Percentiles rank a stretch among this genome's conserved stretches.
These are phyloP conservation scores for Entomortierella chlamydospora DNA, from an alignment of 192 early-diverging fungal genomes.

Conservation along the genomic window DNA sequence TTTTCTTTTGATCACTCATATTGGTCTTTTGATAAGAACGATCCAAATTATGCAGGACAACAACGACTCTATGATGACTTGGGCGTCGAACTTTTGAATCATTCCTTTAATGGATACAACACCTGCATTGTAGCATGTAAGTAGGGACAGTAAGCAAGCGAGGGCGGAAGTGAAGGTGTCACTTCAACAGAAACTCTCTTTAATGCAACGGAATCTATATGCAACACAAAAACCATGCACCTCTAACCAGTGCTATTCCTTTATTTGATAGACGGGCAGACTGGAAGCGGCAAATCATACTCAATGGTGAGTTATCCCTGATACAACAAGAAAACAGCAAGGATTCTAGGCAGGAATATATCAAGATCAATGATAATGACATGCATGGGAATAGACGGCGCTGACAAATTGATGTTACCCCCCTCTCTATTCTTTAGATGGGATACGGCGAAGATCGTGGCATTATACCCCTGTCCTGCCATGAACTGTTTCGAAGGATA, in stretches of 20 bases:
- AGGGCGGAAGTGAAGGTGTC: background rate
- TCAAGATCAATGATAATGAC: background rate
- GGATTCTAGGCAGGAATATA: background rate
- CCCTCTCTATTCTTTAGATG: no score
- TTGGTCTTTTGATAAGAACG: slow-evolving; percentile 82
- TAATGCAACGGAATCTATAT: background rate
- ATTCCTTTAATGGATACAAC: slow-evolving; percentile 93
- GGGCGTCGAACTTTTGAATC: slow-evolving; percentile 81
- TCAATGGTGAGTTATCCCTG: slow-evolving; percentile 62
- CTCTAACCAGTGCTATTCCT: background rate
- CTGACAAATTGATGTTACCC: background rate
- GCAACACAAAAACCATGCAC: no score
- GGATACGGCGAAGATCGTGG: slow-evolving; percentile 83
- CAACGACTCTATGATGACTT: slow-evolving; percentile 79
- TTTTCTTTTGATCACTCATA: slow-evolving; percentile 93
- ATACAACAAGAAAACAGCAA: background rate
- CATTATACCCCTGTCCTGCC: slow-evolving; percentile 87
- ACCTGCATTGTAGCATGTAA: slow-evolving; percentile 93
- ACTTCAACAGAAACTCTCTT: no score
- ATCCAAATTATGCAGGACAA: slow-evolving; percentile 78
- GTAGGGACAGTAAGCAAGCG: no score
- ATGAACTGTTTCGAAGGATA: slow-evolving; percentile 81
- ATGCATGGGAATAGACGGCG: background rate
- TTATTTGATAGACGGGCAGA: slow-evolving; percentile 73
- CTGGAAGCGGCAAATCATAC: slow-evolving; percentile 80